Percentiles rank a stretch among this genome's conserved stretches.
These are phyloP conservation scores for Darksidea phi DNA, from an alignment of 495 filamentous ascomycete genomes.

Conservation along the genomic window DNA sequence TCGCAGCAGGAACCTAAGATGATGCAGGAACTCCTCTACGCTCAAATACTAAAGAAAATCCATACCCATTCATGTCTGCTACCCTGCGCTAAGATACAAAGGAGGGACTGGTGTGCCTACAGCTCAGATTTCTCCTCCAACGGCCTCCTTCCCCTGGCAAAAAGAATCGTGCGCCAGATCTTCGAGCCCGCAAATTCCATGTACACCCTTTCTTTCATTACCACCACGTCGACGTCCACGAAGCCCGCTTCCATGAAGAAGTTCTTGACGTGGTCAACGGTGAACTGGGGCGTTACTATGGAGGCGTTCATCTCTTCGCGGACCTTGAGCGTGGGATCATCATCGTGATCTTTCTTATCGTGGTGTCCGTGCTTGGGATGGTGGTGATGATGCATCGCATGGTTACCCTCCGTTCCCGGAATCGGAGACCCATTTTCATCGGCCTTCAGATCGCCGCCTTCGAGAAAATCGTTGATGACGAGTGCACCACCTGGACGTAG, in stretches of 20 bases:
- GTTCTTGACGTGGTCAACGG: slow-evolving; percentile 11
- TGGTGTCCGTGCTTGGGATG: slow-evolving; percentile 15
- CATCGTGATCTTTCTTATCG: background rate
- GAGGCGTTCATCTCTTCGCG: slow-evolving; percentile 11
- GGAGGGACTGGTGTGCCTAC: background rate
- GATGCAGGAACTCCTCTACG: no score
- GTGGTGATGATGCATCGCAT: slow-evolving; percentile 53
- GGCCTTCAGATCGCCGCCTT: slow-evolving; percentile 38
- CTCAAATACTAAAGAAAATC: no score
- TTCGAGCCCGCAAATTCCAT: slow-evolving; percentile 29
- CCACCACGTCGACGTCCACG: slow-evolving; percentile 21
- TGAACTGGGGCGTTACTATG: slow-evolving; percentile 17
- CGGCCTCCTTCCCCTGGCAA: slow-evolving; percentile 32
- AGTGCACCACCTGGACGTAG: slow-evolving; percentile 63
- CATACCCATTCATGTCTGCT: background rate
- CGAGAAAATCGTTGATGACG: slow-evolving; percentile 64
- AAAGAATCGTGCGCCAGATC: slow-evolving; percentile 27
- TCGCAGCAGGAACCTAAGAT: no score
- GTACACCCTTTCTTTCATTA: slow-evolving; percentile 26
- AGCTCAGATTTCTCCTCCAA: slow-evolving; percentile 23
- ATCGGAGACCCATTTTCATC: slow-evolving; percentile 40
- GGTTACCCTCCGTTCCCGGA: slow-evolving; percentile 20
- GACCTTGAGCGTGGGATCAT: background rate
- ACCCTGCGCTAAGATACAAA: no score
- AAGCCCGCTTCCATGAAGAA: slow-evolving; percentile 33